Evolutionary conservation across 2,329 filamentous ascomycete genomes (phyloP), one percentile per base, ranked within the genome.

Genomic region (Scorias spongiosa): DNA sequence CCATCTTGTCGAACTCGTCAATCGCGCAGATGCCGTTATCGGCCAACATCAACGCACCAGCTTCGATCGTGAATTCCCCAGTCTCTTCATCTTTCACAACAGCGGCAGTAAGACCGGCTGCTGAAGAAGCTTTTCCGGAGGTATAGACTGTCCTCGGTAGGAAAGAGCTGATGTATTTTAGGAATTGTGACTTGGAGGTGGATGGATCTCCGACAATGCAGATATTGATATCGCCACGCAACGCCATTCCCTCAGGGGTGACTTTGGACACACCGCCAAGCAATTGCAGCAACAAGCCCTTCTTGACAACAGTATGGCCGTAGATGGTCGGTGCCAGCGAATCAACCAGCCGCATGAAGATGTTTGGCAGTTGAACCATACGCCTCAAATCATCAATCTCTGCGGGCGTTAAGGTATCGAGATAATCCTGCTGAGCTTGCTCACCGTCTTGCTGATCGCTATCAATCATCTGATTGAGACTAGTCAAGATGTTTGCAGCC

Each of bases 1-100:
- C 91, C 91, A 98, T 98, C 70, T 98, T 98, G 76, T 98, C 91
- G 55, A 98, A 98, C 62, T 98, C 91, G 60, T 98, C 91, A 60
- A 98, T 98, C 47, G 87, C 88, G 64, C 91, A 98, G 55, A 96
- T 93, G 43, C 91, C 91, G 53, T 94, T 95, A 57, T 96, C 77
- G 17, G 91, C 91, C 48, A 98, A 71, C 91, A 98, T 96, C 46
- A 98, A 77, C 10, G 91, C 91, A 67, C 91, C 91, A 6, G 91
- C 91, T 67, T 98, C 91, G 54, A 98, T 98, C 11, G 91, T 98
- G 62, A 95, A 95, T 60, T 98, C 91, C 51, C 91, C 91, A 15
- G 91, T 98, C 66, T 98, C 91, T 59, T 96, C 88, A 57, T 98
- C 91, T 63, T 96, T 98, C 49, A 96, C 81, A 1, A 98, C 91